phyloP scores from a whole-genome alignment of 1,139 yeast species.

The Pichia sp. region DNA sequence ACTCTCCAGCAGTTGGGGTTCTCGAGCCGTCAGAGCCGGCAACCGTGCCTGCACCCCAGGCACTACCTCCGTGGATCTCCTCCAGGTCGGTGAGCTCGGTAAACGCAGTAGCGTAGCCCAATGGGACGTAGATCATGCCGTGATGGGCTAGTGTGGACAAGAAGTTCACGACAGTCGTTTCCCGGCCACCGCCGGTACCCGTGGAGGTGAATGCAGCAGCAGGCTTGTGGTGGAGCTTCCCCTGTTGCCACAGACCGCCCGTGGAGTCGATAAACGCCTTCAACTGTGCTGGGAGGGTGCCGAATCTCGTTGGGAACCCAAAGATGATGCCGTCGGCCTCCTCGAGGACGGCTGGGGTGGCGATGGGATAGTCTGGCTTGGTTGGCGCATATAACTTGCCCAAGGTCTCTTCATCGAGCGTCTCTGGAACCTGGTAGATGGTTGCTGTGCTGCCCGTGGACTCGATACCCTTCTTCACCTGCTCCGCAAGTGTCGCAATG shows the following conservation, averaged over 20 bases:
- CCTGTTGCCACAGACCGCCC: constrained; percentile 50
- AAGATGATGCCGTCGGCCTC: constrained; percentile 47
- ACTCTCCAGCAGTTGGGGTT: constrained; percentile 40
- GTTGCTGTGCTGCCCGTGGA: constrained; percentile 38
- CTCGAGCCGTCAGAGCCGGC: constrained; percentile 50
- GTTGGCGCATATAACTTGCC: constrained; percentile 42
- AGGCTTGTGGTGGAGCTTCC: constrained; percentile 46
- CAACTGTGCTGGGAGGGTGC: constrained; percentile 46
- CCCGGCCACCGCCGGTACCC: constrained; percentile 49
- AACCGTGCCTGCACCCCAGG: constrained; percentile 50
- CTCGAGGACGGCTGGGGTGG: constrained; percentile 37
- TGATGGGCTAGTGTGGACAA: constrained; percentile 45
- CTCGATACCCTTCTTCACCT: constrained; percentile 42
- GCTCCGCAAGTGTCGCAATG: constrained; percentile 40
- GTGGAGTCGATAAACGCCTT: constrained; percentile 43
- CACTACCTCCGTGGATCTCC: constrained; percentile 45
- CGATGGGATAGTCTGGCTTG: constrained; percentile 40
- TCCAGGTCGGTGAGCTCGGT: constrained; percentile 36
- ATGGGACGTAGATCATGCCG: constrained; percentile 48
- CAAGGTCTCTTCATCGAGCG: constrained; percentile 43
- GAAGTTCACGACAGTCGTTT: constrained; percentile 39
- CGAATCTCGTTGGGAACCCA: constrained; percentile 52
- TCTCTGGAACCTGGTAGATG: constrained; percentile 49
- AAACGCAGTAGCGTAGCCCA: constrained; percentile 42
- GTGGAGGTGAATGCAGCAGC: constrained; percentile 46